Conservation (phyloP, 163 green algal genomes). For the Coccomyxa subellipsoidea region DNA sequence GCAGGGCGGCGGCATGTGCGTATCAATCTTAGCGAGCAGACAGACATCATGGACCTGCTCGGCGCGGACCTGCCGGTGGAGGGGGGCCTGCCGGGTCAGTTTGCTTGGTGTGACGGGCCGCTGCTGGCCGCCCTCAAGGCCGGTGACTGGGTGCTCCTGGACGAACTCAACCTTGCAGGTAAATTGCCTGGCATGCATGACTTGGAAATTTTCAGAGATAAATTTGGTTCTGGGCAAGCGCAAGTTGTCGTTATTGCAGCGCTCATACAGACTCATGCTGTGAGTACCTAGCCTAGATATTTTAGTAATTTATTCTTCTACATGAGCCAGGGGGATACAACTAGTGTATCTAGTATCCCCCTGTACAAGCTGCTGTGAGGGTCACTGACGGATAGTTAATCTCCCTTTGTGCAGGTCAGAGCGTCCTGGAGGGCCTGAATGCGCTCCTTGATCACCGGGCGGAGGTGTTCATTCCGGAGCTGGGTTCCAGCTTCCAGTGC, state of each 20-base stretch:
- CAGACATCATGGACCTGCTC: constrained; percentile 99
- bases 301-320: neutral
- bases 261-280: no score
- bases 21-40: constrained; percentile 97
- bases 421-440: constrained; percentile 96
- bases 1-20: constrained; percentile 70
- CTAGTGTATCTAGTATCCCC: neutral
- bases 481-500: constrained; percentile 76
- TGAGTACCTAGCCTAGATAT: neutral
- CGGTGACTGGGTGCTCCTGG: constrained; percentile 94
- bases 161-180: constrained; percentile 97
- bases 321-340: neutral
- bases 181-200: neutral
- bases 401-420: constrained; percentile 53
- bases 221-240: no score
- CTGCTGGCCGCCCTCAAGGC: constrained; percentile 73
- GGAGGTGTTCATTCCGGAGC: constrained; percentile 96
- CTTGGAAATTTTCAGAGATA: no score
- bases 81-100: constrained; percentile 78
- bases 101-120: constrained; percentile 85
- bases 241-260: no score
- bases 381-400: neutral
- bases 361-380: neutral
- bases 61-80: constrained; percentile 86
- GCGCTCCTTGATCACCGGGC: constrained; percentile 91